Conservation (phyloP, 179 eudicot species). For the Heliamphora ciliata region DNA sequence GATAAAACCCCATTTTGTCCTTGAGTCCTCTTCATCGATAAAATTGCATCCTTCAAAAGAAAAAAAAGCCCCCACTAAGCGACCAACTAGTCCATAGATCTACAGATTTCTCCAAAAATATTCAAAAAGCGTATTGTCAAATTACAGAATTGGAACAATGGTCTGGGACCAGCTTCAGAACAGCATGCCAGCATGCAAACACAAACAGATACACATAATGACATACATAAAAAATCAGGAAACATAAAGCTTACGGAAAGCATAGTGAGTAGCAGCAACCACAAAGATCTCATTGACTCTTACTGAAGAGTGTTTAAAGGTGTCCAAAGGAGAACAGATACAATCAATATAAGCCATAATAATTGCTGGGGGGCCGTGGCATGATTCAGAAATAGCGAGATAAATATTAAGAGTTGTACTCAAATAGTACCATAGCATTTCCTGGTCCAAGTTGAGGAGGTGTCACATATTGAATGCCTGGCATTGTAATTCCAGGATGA, state of each 20-base stretch:
- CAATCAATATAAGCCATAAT: neutral
- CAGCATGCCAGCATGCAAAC: neutral
- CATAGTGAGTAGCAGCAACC: too few species aligned
- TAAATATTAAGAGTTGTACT: neutral
- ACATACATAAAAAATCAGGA: neutral
- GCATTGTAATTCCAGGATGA: constrained; percentile 29
- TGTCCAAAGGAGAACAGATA: neutral
- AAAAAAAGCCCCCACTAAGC: neutral
- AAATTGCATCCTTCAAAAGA: neutral
- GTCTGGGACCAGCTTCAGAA: neutral
- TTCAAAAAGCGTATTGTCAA: neutral
- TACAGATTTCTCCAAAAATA: neutral
- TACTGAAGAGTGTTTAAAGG: too few species aligned
- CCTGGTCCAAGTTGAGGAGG: constrained; percentile 39
- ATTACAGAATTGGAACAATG: neutral
- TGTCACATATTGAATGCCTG: constrained; percentile 30
- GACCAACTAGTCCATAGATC: neutral
- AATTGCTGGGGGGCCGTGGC: neutral
- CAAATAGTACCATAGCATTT: constrained; percentile 33
- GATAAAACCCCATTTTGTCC: neutral
- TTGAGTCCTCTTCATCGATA: neutral
- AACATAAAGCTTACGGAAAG: too few species aligned
- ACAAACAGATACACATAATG: neutral
- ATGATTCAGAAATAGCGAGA: neutral
- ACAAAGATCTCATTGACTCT: too few species aligned